phyloP scores from a whole-genome alignment of 2,329 filamentous ascomycete species.

The Nemania sp. region DNA sequence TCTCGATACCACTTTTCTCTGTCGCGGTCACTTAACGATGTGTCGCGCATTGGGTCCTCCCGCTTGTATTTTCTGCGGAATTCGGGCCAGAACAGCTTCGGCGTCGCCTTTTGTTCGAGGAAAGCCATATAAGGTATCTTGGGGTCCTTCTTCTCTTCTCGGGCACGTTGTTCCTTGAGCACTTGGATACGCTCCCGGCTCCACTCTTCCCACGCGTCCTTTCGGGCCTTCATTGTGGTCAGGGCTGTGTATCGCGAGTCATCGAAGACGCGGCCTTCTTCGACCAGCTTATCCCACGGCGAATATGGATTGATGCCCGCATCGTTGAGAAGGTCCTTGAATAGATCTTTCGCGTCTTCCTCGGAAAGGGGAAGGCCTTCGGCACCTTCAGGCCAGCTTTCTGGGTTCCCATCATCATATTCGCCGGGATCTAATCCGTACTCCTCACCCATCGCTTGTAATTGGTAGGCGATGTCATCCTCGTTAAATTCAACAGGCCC shows the following conservation, averaged over 20 bases:
- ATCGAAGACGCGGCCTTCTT: slow-evolving; percentile 79
- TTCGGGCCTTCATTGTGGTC: slow-evolving; percentile 77
- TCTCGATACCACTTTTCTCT: slow-evolving; percentile 81
- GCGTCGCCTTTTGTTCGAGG: slow-evolving; percentile 78
- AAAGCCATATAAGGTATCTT: slow-evolving; percentile 81
- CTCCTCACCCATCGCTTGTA: slow-evolving; percentile 87
- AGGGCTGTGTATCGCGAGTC: slow-evolving; percentile 87
- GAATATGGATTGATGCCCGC: slow-evolving; percentile 82
- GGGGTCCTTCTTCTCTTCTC: slow-evolving; percentile 81
- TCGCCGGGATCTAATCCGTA: slow-evolving; percentile 78
- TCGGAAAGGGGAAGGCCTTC: slow-evolving; percentile 73
- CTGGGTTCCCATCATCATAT: slow-evolving; percentile 68
- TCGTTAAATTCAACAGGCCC: slow-evolving; percentile 81
- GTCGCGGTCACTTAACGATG: slow-evolving; percentile 72
- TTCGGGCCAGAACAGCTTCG: slow-evolving; percentile 96
- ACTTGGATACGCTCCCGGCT: slow-evolving; percentile 73
- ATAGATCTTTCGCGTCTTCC: slow-evolving; percentile 76
- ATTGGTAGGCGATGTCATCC: slow-evolving; percentile 90
- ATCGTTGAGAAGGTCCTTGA: slow-evolving; percentile 86
- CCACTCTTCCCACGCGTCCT: slow-evolving; percentile 86
- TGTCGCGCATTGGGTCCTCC: slow-evolving; percentile 78
- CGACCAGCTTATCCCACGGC: slow-evolving; percentile 87
- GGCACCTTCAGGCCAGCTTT: slow-evolving; percentile 70
- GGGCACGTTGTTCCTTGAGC: slow-evolving; percentile 72
- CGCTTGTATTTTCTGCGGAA: slow-evolving; percentile 91